A percentile compares a stretch with the other conserved stretches of the same genome.
Evolutionary conservation across 2,329 filamentous ascomycete species (phyloP).

Genomic region (Karstenula rhodostoma): DNA sequence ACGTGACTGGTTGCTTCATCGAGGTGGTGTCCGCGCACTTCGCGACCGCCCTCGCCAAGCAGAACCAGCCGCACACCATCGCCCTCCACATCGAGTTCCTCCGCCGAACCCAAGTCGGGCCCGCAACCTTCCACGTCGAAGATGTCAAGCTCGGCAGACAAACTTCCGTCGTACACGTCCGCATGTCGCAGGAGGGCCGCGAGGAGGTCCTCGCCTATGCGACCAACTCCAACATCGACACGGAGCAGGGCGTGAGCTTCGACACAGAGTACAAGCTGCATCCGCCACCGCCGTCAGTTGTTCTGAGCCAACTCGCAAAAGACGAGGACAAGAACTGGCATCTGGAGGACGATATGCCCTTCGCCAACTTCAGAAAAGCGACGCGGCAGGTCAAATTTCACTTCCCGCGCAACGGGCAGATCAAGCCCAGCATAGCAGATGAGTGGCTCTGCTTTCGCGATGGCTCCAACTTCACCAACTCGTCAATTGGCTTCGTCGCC

Average conservation of each 20-base stretch:
- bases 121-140: slow-evolving; percentile 64
- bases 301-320: slow-evolving; percentile 52
- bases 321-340: slow-evolving; percentile 60
- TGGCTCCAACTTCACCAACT: slow-evolving; percentile 69
- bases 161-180: slow-evolving; percentile 69
- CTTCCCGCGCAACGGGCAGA: slow-evolving; percentile 59
- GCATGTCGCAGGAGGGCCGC: slow-evolving; percentile 63
- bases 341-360: slow-evolving; percentile 54
- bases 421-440: slow-evolving; percentile 58
- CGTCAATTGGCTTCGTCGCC: slow-evolving; percentile 69
- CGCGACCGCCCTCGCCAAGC: slow-evolving; percentile 62
- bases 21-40: slow-evolving; percentile 68
- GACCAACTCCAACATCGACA: slow-evolving; percentile 68
- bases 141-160: slow-evolving; percentile 72
- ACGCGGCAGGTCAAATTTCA: slow-evolving; percentile 61
- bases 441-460: slow-evolving; percentile 72
- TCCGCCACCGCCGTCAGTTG: slow-evolving; percentile 54
- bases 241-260: slow-evolving; percentile 66
- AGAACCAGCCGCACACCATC: slow-evolving; percentile 69
- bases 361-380: slow-evolving; percentile 58
- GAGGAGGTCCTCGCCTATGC: slow-evolving; percentile 71
- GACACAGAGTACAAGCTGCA: slow-evolving; percentile 63
- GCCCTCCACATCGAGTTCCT: slow-evolving; percentile 72
- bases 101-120: slow-evolving; percentile 67
- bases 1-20: slow-evolving; percentile 70